These are phyloP conservation scores for Colletotrichum australisinense DNA, from an alignment of 2,329 filamentous ascomycete genomes.

Conservation along the genomic window DNA sequence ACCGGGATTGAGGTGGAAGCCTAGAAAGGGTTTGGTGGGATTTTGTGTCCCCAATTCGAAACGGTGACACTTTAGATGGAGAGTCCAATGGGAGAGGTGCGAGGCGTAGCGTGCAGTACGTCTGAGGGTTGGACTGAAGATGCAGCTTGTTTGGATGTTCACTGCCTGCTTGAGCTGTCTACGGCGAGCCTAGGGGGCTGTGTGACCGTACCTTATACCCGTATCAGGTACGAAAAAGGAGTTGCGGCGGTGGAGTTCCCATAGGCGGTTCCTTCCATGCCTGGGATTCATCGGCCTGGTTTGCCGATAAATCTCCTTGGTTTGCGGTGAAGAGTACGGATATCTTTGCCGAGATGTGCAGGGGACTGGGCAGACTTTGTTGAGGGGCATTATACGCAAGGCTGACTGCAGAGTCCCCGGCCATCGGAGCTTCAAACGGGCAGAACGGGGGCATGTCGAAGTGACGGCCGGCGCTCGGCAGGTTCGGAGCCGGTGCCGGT, in stretches of 20 bases:
- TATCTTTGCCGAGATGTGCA: neutral
- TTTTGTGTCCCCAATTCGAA: constrained; percentile 6
- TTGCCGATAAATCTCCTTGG: neutral
- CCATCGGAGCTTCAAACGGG: neutral
- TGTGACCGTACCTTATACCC: neutral
- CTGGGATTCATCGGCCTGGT: neutral
- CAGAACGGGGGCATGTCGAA: neutral
- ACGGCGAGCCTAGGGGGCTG: too few species aligned
- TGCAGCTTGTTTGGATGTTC: neutral
- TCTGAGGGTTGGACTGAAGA: neutral
- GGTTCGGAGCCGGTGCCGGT: neutral
- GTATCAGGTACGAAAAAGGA: neutral
- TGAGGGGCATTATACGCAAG: neutral
- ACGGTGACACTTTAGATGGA: constrained; percentile 53
- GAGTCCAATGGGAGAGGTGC: constrained; percentile 41
- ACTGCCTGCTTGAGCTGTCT: neutral
- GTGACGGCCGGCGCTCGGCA: neutral
- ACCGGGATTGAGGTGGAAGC: neutral
- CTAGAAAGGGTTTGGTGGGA: neutral
- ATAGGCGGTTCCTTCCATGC: neutral
- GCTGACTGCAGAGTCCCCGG: neutral
- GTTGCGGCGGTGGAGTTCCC: neutral
- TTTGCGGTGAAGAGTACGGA: neutral
- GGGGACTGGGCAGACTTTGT: neutral
- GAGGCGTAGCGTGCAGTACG: neutral